These are phyloP conservation scores for Plectosphaerella cucumerina DNA, from an alignment of 2,329 filamentous ascomycete genomes.

Conservation along the genomic window DNA sequence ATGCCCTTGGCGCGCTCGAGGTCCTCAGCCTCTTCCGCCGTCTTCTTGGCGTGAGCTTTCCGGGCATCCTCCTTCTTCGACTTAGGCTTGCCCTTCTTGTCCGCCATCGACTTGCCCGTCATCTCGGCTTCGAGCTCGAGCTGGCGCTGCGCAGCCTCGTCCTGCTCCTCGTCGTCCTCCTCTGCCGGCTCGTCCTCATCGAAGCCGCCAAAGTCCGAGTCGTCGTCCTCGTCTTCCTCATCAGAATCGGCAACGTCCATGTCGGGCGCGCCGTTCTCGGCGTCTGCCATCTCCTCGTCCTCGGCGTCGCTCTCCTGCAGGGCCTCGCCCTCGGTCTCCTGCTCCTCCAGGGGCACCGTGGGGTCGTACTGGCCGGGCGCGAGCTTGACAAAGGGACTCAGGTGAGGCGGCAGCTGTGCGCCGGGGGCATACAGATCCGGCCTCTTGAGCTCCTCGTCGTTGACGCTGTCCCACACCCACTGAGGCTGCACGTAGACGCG, in stretches of 20 bases:
- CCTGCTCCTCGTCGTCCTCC: conserved; percentile 41
- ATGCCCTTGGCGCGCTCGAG: conserved; percentile 94
- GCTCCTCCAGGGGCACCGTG: conserved; percentile 76
- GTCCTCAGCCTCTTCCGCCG: conserved; percentile 77
- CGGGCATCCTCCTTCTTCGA: conserved; percentile 66
- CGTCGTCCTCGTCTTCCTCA: conserved; percentile 43
- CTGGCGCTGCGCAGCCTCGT: conserved; percentile 72
- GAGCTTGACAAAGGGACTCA: conserved; percentile 92
- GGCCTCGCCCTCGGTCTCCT: conserved; percentile 83
- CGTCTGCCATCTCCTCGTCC: conserved; percentile 40
- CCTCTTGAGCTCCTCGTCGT: conserved; percentile 82
- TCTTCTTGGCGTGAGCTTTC: conserved; percentile 66
- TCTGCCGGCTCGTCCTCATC: conserved; percentile 49
- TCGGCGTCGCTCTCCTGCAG: conserved; percentile 62
- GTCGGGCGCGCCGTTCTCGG: conserved; percentile 38
- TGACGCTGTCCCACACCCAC: conserved; percentile 97
- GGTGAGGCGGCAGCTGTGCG: conserved; percentile 82
- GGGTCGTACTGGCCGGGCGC: conserved; percentile 89
- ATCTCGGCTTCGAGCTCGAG: conserved; percentile 91
- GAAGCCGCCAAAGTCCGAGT: conserved; percentile 37
- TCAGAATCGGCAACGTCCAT: conserved; percentile 49
- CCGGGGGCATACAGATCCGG: conserved; percentile 88
- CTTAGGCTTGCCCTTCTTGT: conserved; percentile 47
- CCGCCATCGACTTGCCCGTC: conserved; percentile 59
- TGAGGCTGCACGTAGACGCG: conserved; percentile 93